Percentiles rank a stretch among this genome's conserved stretches.
Evolutionary conservation across 306 rosid genomes (phyloP).

Genomic region (Aeschynomene evenia): DNA sequence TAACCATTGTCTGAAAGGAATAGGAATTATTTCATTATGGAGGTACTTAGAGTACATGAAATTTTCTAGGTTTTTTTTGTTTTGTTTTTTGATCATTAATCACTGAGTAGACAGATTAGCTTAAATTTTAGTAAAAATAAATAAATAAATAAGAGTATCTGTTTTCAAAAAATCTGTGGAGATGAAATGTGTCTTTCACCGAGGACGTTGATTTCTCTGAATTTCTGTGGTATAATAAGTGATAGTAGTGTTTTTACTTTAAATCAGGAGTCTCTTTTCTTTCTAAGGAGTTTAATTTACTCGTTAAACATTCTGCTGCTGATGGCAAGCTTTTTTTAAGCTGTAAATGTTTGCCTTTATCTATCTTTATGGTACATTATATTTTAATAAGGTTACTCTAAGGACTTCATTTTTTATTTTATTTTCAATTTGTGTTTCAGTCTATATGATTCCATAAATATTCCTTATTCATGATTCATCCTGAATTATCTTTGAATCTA

Average conservation of each 20-base stretch:
- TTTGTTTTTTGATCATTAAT: not conserved
- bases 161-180: not conserved
- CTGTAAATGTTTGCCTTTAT: slow-evolving; percentile 8
- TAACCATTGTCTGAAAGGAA: not conserved
- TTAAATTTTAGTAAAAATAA: not conserved
- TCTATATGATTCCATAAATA: not conserved
- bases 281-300: not conserved
- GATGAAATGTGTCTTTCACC: not conserved
- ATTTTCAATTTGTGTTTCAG: not conserved
- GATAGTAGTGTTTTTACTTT: not conserved
- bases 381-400: not conserved
- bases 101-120: not conserved
- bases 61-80: not conserved
- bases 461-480: not conserved
- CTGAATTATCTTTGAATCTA: not conserved
- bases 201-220: not conserved
- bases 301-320: not conserved
- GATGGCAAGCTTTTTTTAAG: not conserved
- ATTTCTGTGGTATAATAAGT: not conserved
- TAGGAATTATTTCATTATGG: not conserved
- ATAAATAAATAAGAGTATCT: not conserved
- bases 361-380: not conserved
- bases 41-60: not conserved
- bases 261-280: not conserved
- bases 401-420: not conserved